These are phyloP conservation scores for Viola odorata DNA, from an alignment of 345 rosid species.

Conservation along the genomic window DNA sequence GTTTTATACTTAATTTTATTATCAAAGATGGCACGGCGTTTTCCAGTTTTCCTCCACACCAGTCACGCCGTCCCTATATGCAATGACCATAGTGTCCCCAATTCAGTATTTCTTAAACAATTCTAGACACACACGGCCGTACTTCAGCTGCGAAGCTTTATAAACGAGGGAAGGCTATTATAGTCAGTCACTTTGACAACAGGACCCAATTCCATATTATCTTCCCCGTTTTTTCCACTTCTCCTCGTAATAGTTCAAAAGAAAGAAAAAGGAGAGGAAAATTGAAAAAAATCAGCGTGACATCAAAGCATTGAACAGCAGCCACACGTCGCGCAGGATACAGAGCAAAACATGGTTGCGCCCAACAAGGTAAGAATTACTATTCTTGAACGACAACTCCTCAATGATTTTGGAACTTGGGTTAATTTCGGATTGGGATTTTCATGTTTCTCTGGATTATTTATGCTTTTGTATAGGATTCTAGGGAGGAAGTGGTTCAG, in stretches of 20 bases:
- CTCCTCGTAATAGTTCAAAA: background rate
- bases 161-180: background rate
- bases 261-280: background rate
- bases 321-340: background rate
- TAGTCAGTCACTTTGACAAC: background rate
- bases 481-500: conserved; percentile 69
- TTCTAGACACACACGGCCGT: no score
- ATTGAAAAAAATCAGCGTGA: background rate
- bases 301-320: background rate
- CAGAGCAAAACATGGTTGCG: conserved; percentile 8
- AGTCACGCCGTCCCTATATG: no score
- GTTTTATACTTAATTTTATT: no score
- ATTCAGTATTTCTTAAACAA: no score
- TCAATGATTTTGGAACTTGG: background rate
- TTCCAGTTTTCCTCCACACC: no score
- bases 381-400: background rate
- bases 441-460: background rate
- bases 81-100: no score
- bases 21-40: no score
- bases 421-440: background rate
- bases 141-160: no score
- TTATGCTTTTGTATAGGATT: conserved; percentile 28
- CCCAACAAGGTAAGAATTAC: background rate
- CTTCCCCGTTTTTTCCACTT: background rate
- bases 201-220: background rate